Base-by-base conservation (phyloP, 1,284 basidiomycete genomes). In the Testicularia cyperi region DNA sequence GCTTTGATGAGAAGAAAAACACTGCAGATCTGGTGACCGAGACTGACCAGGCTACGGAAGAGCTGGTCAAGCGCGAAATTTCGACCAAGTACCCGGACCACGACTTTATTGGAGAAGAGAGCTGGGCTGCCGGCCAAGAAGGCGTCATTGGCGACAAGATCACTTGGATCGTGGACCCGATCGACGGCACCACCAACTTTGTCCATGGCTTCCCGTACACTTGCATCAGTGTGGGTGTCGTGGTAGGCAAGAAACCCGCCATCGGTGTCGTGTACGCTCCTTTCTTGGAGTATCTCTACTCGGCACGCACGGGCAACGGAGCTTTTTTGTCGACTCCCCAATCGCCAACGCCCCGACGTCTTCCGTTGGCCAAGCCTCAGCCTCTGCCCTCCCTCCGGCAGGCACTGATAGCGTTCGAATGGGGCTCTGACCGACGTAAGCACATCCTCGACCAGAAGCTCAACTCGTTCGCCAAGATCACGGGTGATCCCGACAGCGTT, bases 141-240 rank as follows among this genome's bases (percentile, higher is more conserved):
- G 82, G 84, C 16, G 80, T 84, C 20, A 78, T 96, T 42, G 90
- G 88, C 0, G 86, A 92, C 67, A 85, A 84, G 26, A 9, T 8
- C 8, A 18, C 30, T 32, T 97, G 87, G 80, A 91, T 92, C 74
- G 90, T 95, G 21, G 87, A 90, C 74, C 88, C 89, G 20, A 33
- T 73, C 86, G 88, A 90, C 73, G 88, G 89, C 8, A 96, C 92
- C 1, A 95, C 92, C 40, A 96, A 96, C 79, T 96, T 96, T 70
- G 84, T 96, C 22, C 86, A 92, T 65, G 68, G 61, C 4, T 72
- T 73, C 77, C 91, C 91, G 3, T 88, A 86, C 76, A 87, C 85
- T 16, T 90, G 88, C 77, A 88, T 94, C 70, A 94, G 90, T 15
- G 84, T 98, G 46, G 94, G 92, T 2, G 81, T 97, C 62, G 87